These are phyloP conservation scores for Stylosanthes scabra DNA, from an alignment of 331 rosid genomes.

Conservation along the genomic window DNA sequence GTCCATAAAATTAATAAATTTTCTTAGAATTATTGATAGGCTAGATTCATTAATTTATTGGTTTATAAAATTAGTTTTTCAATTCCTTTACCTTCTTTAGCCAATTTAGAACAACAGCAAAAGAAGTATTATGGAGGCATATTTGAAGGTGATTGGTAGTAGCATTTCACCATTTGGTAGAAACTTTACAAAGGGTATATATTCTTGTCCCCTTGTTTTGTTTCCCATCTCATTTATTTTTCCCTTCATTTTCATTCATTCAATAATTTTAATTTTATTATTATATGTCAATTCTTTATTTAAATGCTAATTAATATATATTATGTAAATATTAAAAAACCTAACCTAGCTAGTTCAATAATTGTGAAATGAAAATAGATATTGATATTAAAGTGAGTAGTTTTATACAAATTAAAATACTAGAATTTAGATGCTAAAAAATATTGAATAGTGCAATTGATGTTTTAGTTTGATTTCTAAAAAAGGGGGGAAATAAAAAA, in stretches of 20 bases:
- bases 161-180: constrained; percentile 31
- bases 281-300: neutral
- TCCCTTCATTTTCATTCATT: constrained; percentile 12
- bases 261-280: constrained; percentile 17
- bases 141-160: constrained; percentile 38
- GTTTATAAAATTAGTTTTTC: neutral
- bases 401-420: no score
- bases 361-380: no score
- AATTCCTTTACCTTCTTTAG: constrained; percentile 19
- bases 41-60: neutral
- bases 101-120: constrained; percentile 33
- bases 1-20: constrained; percentile 22
- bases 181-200: constrained; percentile 37
- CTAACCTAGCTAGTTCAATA: neutral
- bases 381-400: no score
- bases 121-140: constrained; percentile 41
- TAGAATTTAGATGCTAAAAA: no score
- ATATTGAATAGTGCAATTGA: no score
- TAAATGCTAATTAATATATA: constrained; percentile 6
- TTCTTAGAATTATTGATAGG: no score
- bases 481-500: no score
- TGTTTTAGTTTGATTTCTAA: no score
- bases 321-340: constrained; percentile 14
- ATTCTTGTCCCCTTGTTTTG: constrained; percentile 42
- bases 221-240: constrained; percentile 17